Evolutionary conservation across 2,329 filamentous ascomycete species (phyloP), one percentile per base, ranked within the genome.

Genomic region (Bimuria novae-zelandiae): DNA sequence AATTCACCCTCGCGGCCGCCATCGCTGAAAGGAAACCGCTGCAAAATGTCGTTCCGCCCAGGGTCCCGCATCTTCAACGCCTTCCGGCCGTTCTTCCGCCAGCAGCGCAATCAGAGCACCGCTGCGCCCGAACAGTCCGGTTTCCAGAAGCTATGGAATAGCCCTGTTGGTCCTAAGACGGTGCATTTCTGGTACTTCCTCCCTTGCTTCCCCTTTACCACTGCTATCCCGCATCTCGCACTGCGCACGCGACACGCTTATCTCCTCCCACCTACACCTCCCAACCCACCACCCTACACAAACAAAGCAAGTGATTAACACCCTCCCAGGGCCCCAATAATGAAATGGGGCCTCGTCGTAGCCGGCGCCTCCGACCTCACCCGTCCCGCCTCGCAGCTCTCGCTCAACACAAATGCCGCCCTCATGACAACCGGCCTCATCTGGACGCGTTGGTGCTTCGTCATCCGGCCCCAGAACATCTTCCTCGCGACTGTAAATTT

Each of bases 401-500:
- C 92, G 35, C 80, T 97, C 58, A 94, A 90, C 25, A 92, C 97
- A 79, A 99, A 97, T 80, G 81, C 82, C 45, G 93, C 94, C 54
- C 84, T 99, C 64, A 94, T 90, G 72, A 87, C 87, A 66, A 99
- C 94, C 8, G 94, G 94, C 63, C 78, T 89, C 61, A 99, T 99
- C 83, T 99, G 94, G 94, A 99, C 94, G 40, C 86, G 94, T 63
- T 99, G 94, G 94, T 99, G 94, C 82, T 83, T 97, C 73, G 89
- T 99, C 76, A 99, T 99, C 79, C 92, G 87, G 77, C 94, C 94
- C 52, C 87, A 86, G 77, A 99, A 99, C 82, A 79, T 92, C 70
- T 88, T 97, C 56, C 87, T 99, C 54, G 94, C 94, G 56, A 87
- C 92, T 50, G 94, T 97, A 73, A 99, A 99, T 85, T 97, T 97